A percentile compares a stretch with the other conserved stretches of the same genome.
phyloP scores from a whole-genome alignment of 1,284 basidiomycete species.

The Ustilago cynodontis region DNA sequence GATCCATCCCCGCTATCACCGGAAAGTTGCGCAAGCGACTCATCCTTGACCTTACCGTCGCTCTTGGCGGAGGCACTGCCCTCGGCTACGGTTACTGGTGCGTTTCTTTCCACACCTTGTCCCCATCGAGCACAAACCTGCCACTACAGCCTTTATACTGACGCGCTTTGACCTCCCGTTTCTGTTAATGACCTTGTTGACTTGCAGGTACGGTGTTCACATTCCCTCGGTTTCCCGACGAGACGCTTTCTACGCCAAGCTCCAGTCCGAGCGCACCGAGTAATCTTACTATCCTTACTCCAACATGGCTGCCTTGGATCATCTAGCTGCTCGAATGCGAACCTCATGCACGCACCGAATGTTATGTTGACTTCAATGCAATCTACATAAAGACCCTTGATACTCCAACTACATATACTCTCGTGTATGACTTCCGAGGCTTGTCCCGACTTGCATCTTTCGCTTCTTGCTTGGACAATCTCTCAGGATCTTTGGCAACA shows the following conservation, averaged over 20 bases:
- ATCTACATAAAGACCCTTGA: conserved; percentile 15
- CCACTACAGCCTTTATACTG: too few species aligned
- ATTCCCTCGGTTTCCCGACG: conserved; percentile 62
- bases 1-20: conserved; percentile 64
- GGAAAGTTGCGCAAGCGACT: conserved; percentile 68
- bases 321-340: too few species aligned
- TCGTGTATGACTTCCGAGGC: neutral
- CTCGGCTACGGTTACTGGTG: conserved; percentile 67
- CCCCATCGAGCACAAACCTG: too few species aligned
- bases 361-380: conserved; percentile 5
- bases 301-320: neutral
- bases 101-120: conserved; percentile 10
- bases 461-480: neutral
- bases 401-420: neutral
- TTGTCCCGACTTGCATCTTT: neutral
- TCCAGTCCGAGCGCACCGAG: conserved; percentile 59
- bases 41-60: conserved; percentile 66
- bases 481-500: neutral
- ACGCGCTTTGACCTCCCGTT: neutral
- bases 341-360: too few species aligned
- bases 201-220: conserved; percentile 65
- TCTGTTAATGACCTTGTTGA: neutral
- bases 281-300: conserved; percentile 12
- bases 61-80: conserved; percentile 62
- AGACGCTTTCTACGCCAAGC: conserved; percentile 64